phyloP scores from a whole-genome alignment of 495 filamentous ascomycete genomes.

The Xeromyces bisporus region DNA sequence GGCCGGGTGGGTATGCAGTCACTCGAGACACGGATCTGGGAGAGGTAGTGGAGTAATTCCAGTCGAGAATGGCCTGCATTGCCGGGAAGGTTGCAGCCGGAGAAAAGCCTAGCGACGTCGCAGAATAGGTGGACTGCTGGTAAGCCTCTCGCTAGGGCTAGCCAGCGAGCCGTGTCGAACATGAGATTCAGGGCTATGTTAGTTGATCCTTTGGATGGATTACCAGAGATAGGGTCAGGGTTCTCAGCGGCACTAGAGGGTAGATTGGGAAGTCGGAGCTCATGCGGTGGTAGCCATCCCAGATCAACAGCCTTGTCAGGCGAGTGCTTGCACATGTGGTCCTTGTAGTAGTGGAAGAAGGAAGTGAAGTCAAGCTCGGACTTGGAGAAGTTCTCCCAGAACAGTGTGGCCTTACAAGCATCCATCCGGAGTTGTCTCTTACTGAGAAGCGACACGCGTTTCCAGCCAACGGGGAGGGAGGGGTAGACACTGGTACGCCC shows the following conservation, averaged over 20 bases:
- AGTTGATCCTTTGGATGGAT: background rate
- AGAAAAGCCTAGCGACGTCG: conserved; percentile 10
- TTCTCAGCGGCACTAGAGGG: conserved; percentile 3
- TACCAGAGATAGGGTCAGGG: conserved; percentile 3
- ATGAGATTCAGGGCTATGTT: conserved; percentile 5
- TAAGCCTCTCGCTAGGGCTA: conserved; percentile 11
- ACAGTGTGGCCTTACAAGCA: conserved; percentile 9
- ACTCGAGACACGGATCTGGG: conserved; percentile 4
- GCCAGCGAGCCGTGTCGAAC: conserved; percentile 12
- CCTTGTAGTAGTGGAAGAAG: conserved; percentile 31
- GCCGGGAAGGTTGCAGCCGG: conserved; percentile 1
- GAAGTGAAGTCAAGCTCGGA: conserved; percentile 46
- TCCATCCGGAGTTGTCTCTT: conserved; percentile 10
- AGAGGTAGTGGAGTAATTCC: conserved; percentile 6
- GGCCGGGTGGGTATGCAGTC: conserved; percentile 2
- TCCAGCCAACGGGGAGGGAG: conserved; percentile 2
- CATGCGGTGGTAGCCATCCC: conserved; percentile 8
- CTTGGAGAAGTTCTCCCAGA: conserved; percentile 32
- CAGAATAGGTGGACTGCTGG: conserved; percentile 15
- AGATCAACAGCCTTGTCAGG: conserved; percentile 7
- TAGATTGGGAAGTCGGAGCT: conserved; percentile 2
- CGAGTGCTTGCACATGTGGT: conserved; percentile 3
- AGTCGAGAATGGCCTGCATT: conserved; percentile 1
- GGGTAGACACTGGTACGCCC: conserved; percentile 8
- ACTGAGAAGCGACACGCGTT: conserved; percentile 7